These are phyloP conservation scores for Casuarina cunninghamiana DNA, from an alignment of 306 rosid genomes.

Conservation along the genomic window DNA sequence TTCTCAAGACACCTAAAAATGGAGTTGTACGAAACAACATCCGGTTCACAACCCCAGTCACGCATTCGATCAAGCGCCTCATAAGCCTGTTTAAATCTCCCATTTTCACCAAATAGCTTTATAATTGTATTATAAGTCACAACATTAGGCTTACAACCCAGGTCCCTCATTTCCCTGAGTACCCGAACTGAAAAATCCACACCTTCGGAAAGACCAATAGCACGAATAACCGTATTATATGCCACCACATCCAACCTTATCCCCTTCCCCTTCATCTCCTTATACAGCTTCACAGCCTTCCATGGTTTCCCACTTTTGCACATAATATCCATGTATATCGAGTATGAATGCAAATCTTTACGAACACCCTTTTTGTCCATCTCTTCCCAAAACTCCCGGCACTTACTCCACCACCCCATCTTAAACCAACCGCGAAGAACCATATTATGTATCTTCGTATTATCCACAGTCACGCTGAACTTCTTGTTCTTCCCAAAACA, in stretches of 20 bases:
- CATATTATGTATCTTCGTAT: conserved; percentile 64
- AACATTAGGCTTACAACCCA: conserved; percentile 59
- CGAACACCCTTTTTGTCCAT: conserved; percentile 70
- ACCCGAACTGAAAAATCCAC: conserved; percentile 65
- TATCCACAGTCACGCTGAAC: conserved; percentile 11
- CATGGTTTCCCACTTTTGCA: conserved; percentile 86
- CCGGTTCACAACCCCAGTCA: conserved; percentile 50
- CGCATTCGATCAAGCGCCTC: conserved; percentile 51
- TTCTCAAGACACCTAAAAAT: conserved; percentile 61
- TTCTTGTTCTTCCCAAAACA: conserved; percentile 44
- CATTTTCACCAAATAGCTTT: conserved; percentile 68
- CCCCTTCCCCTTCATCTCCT: conserved; percentile 63
- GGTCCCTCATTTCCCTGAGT: conserved; percentile 75
- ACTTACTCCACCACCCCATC: conserved; percentile 86
- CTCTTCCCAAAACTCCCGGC: conserved; percentile 86
- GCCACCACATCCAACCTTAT: conserved; percentile 75
- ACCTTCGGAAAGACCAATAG: conserved; percentile 71
- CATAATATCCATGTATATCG: conserved; percentile 84
- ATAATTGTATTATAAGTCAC: conserved; percentile 73
- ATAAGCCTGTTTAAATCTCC: conserved; percentile 67
- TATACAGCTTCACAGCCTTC: conserved; percentile 78
- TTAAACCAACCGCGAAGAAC: conserved; percentile 81
- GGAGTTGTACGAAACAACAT: conserved; percentile 62
- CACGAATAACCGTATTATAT: conserved; percentile 70
- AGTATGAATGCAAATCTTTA: conserved; percentile 73